Evolutionary conservation across 192 early-diverging fungal genomes (phyloP).

Genomic region (Ambispora gerdemannii): DNA sequence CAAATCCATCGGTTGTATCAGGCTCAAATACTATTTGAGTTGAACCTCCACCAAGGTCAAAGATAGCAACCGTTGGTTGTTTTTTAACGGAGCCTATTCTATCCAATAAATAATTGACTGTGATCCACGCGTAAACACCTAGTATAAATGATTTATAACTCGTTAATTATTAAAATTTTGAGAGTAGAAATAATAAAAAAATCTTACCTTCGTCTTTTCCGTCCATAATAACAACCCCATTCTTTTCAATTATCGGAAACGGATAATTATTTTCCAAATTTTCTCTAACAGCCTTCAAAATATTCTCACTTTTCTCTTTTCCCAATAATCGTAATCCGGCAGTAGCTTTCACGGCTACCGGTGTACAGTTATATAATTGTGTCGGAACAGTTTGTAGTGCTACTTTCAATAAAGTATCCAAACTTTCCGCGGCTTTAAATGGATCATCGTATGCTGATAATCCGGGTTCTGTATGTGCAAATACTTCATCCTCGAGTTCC

Average conservation of each 20-base stretch:
- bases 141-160: slow-evolving; percentile 18
- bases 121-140: slow-evolving; percentile 97
- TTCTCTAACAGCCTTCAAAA: slow-evolving; percentile 68
- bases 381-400: slow-evolving; percentile 74
- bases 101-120: slow-evolving; percentile 86
- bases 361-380: slow-evolving; percentile 73
- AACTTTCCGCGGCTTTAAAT: slow-evolving; percentile 70
- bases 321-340: slow-evolving; percentile 87
- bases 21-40: slow-evolving; percentile 99
- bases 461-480: slow-evolving; percentile 81
- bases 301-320: slow-evolving; percentile 61
- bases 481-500: slow-evolving; percentile 86
- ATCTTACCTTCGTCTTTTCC: slow-evolving; percentile 86
- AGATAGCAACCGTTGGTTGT: slow-evolving; percentile 74
- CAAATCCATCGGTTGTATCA: slow-evolving; percentile 36
- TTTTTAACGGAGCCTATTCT: slow-evolving; percentile 55
- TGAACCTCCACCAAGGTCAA: slow-evolving; percentile 96
- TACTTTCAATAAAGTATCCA: slow-evolving; percentile 72
- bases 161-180: background rate
- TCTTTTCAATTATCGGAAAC: slow-evolving; percentile 68
- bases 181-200: background rate
- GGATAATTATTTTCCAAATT: slow-evolving; percentile 73
- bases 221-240: slow-evolving; percentile 88
- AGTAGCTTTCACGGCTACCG: slow-evolving; percentile 92
- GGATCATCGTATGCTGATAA: slow-evolving; percentile 73